These are phyloP conservation scores for Podospora pseudopauciseta DNA, from an alignment of 495 filamentous ascomycete species.

Conservation along the genomic window DNA sequence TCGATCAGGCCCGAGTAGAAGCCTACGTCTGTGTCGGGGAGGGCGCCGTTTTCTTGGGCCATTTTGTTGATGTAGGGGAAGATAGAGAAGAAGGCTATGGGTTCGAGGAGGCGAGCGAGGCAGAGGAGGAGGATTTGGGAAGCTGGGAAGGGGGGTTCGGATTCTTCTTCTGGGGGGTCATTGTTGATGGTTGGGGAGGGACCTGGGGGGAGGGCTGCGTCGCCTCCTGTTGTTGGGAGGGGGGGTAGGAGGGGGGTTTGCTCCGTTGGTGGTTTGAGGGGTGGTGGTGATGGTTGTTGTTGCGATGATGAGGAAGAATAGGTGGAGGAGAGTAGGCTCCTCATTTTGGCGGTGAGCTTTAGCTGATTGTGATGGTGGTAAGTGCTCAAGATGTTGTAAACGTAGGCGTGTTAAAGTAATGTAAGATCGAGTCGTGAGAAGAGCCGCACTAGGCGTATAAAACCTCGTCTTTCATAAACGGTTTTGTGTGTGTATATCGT, in stretches of 20 bases:
- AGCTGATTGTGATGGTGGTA: not conserved
- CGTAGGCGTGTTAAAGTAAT: not conserved
- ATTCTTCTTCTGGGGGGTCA: slow-evolving; percentile 8
- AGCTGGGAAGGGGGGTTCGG: slow-evolving; percentile 46
- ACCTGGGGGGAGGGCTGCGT: not conserved
- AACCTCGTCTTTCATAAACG: not conserved
- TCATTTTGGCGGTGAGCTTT: not conserved
- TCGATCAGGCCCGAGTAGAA: slow-evolving; percentile 73
- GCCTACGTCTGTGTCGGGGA: slow-evolving; percentile 58
- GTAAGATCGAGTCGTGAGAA: not conserved
- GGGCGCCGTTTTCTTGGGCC: slow-evolving; percentile 56
- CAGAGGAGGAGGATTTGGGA: slow-evolving; percentile 62
- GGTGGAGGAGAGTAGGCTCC: not conserved
- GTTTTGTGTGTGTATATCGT: not conserved
- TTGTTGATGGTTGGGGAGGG: not conserved
- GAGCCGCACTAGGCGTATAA: not conserved
- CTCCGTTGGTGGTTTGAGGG: slow-evolving; percentile 24
- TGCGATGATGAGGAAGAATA: not conserved
- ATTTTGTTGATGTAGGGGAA: slow-evolving; percentile 73
- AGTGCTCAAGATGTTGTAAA: not conserved
- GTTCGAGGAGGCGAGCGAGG: slow-evolving; percentile 65
- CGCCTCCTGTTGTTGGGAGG: slow-evolving; percentile 14
- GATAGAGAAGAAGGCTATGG: slow-evolving; percentile 69
- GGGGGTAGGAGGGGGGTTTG: slow-evolving; percentile 37
- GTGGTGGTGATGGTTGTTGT: not conserved